Evolutionary conservation across 2,329 filamentous ascomycete species (phyloP).

Genomic region (Pseudogymnoascus sp.): DNA sequence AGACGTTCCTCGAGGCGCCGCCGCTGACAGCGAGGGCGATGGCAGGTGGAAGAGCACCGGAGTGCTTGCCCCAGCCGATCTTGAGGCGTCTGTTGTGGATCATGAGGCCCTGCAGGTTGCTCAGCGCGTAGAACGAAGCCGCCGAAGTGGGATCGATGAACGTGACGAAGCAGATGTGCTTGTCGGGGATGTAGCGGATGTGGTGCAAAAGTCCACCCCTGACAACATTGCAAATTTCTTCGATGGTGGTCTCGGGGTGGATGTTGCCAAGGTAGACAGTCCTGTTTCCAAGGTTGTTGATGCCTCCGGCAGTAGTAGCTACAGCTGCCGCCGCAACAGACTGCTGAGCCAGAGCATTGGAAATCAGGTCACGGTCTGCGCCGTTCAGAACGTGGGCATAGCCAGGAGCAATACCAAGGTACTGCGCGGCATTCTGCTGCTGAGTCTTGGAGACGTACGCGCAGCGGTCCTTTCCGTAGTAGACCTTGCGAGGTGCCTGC

Average conservation of each 20-base stretch:
- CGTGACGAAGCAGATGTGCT: conserved; percentile 99
- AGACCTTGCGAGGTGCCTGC: conserved; percentile 90
- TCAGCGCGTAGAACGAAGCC: conserved; percentile 94
- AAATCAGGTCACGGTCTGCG: conserved; percentile 93
- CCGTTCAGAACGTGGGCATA: conserved; percentile 96
- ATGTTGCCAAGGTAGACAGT: conserved; percentile 99
- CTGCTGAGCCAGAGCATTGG: conserved; percentile 91
- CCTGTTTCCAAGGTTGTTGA: conserved; percentile 94
- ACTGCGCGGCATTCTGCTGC: conserved; percentile 97
- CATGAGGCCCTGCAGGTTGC: conserved; percentile 96
- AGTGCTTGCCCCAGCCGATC: conserved; percentile 99
- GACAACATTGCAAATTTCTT: conserved; percentile 99
- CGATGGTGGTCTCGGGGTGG: conserved; percentile 95
- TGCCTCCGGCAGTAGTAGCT: conserved; percentile 90
- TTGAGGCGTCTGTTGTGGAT: conserved; percentile 97
- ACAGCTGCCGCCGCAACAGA: conserved; percentile 95
- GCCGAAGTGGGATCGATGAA: conserved; percentile 98
- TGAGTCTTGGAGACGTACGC: conserved; percentile 99
- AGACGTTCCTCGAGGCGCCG: conserved; percentile 96
- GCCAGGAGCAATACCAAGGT: conserved; percentile 90
- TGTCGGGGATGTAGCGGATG: conserved; percentile 98
- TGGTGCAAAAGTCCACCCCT: conserved; percentile 92
- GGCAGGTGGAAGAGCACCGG: conserved; percentile 86
- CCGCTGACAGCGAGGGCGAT: conserved; percentile 95
- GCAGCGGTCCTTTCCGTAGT: conserved; percentile 97